Conservation (phyloP, 1,139 yeast species). For the Candida anutae region DNA sequence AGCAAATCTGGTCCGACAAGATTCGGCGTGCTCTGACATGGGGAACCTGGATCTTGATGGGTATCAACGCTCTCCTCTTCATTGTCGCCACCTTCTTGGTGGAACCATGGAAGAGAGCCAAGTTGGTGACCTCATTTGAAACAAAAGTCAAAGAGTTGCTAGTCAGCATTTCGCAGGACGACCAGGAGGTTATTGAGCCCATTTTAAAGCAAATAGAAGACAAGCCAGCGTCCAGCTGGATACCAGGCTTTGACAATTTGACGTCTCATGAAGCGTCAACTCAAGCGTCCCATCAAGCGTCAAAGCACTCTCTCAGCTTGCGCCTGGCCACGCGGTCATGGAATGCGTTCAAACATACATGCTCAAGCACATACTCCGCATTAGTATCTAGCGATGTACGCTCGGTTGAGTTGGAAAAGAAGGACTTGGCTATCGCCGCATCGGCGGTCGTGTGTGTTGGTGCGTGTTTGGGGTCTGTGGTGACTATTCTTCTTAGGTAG, state of each 20-base stretch:
- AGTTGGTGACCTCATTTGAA: slow-evolving; percentile 79
- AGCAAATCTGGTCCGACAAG: slow-evolving; percentile 97
- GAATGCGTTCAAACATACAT: slow-evolving; percentile 10
- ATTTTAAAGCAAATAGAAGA: slow-evolving; percentile 9
- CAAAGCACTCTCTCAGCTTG: slow-evolving; percentile 1
- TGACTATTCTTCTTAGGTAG: slow-evolving; percentile 11
- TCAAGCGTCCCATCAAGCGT: not conserved
- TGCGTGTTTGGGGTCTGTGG: slow-evolving; percentile 16
- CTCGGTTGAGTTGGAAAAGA: slow-evolving; percentile 15
- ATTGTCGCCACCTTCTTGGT: slow-evolving; percentile 75
- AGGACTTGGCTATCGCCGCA: slow-evolving; percentile 17
- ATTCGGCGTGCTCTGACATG: slow-evolving; percentile 91
- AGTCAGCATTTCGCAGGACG: slow-evolving; percentile 15
- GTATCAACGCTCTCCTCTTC: slow-evolving; percentile 71
- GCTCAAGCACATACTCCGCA: slow-evolving; percentile 11
- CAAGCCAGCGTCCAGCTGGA: not conserved
- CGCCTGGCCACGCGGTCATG: slow-evolving; percentile 10
- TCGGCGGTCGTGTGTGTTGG: slow-evolving; percentile 13
- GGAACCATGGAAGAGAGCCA: slow-evolving; percentile 89
- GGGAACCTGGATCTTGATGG: slow-evolving; percentile 93
- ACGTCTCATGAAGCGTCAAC: not conserved
- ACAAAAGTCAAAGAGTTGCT: slow-evolving; percentile 59
- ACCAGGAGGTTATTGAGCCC: slow-evolving; percentile 5
- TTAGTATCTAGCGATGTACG: slow-evolving; percentile 13
- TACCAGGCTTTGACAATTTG: too few relatives aligned